Evolutionary conservation across 371 early-diverging fungal genomes (phyloP).

Genomic region (Mucor irregularis): DNA sequence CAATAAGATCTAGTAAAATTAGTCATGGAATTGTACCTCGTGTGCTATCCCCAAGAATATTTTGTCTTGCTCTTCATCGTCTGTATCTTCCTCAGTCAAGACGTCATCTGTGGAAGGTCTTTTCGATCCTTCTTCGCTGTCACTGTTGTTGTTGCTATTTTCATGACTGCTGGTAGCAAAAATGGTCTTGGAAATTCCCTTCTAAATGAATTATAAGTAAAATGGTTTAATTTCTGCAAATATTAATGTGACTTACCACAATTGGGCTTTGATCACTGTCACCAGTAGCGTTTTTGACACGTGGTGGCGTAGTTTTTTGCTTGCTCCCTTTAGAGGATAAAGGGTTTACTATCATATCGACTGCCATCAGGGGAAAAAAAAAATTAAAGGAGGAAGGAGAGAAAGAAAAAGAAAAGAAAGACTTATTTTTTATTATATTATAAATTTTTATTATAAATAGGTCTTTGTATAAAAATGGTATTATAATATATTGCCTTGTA

Average conservation of each 20-base stretch:
- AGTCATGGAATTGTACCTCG: constrained; percentile 7
- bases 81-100: constrained; percentile 31
- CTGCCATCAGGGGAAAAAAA: too few species aligned
- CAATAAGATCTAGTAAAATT: not conserved
- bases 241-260: not conserved
- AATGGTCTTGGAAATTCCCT: too few species aligned
- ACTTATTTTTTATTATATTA: not conserved
- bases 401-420: not conserved
- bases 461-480: not conserved
- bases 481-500: not conserved
- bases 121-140: not conserved
- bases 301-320: not conserved
- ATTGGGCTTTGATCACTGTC: not conserved
- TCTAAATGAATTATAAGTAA: too few species aligned
- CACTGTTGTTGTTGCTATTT: not conserved
- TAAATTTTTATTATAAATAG: not conserved
- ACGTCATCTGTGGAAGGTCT: constrained; percentile 8
- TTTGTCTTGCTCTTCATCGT: constrained; percentile 30
- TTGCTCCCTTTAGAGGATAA: not conserved
- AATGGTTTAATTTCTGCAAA: too few species aligned
- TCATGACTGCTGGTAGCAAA: too few species aligned
- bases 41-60: constrained; percentile 1
- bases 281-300: not conserved
- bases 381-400: not conserved
- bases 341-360: not conserved